phyloP scores from a whole-genome alignment of 1,139 yeast species.

The Candida frijolesensis region DNA sequence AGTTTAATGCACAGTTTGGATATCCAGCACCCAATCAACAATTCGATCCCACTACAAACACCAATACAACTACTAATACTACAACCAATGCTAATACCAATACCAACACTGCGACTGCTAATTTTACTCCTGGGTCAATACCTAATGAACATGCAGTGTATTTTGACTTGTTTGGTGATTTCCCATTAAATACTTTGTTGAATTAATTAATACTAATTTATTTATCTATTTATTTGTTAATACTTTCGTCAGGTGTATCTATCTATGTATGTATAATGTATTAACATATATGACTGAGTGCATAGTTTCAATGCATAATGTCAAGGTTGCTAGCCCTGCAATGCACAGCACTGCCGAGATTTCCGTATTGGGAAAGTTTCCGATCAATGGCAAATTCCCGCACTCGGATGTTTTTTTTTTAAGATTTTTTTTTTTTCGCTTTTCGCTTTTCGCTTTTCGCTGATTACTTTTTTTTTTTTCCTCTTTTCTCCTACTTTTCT shows the following conservation, averaged over 20 bases:
- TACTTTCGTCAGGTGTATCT: background rate
- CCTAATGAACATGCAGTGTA: conserved; percentile 6
- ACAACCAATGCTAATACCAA: background rate
- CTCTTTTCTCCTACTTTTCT: too few relatives aligned
- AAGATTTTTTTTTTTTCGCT: background rate
- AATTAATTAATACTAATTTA: conserved; percentile 1
- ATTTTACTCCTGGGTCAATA: background rate
- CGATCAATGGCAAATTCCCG: background rate
- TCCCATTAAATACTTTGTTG: conserved; percentile 23
- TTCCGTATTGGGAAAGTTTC: background rate
- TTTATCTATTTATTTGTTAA: background rate
- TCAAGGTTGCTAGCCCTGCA: too few relatives aligned
- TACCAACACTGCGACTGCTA: background rate
- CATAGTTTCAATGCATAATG: too few relatives aligned
- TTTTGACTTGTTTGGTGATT: conserved; percentile 28
- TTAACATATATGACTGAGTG: too few relatives aligned
- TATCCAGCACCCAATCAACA: conserved; percentile 10
- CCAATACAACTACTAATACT: background rate
- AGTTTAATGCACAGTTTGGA: conserved; percentile 5
- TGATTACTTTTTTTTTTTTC: too few relatives aligned
- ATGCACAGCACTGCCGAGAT: background rate
- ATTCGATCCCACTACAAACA: conserved; percentile 3
- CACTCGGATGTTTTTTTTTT: too few relatives aligned
- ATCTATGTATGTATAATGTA: too few relatives aligned
- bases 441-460: background rate